Percentiles rank a stretch among this genome's conserved stretches.
Conservation (phyloP, 148 eudicot genomes). For the Persicaria tinctoria region DNA sequence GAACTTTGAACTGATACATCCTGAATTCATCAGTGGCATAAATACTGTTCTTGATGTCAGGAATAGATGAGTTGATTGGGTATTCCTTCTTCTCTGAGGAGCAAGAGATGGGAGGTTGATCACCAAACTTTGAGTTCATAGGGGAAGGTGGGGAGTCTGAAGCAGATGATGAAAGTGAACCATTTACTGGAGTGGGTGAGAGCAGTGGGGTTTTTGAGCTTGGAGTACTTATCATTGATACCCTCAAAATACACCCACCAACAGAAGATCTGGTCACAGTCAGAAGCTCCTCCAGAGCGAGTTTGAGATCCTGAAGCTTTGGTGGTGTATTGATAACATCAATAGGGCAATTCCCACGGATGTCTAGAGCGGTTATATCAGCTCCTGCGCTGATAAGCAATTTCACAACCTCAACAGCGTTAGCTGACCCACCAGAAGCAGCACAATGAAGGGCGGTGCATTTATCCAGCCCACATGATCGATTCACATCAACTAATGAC, state of each 20-base stretch:
- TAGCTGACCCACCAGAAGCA: conserved; percentile 57
- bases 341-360: conserved; percentile 42
- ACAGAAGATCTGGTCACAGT: conserved; percentile 29
- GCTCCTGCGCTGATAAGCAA: conserved; percentile 63
- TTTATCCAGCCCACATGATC: conserved; percentile 42
- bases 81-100: conserved; percentile 67
- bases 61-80: conserved; percentile 70
- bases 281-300: conserved; percentile 48
- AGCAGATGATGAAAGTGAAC: conserved; percentile 38
- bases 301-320: conserved; percentile 37
- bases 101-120: conserved; percentile 25
- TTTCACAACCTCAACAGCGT: conserved; percentile 51
- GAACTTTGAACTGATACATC: conserved; percentile 75
- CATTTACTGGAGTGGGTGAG: conserved; percentile 50
- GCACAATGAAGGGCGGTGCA: conserved; percentile 80
- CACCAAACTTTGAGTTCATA: conserved; percentile 27
- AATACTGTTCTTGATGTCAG: conserved; percentile 69
- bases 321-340: conserved; percentile 69
- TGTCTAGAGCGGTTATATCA: conserved; percentile 39
- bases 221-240: conserved; percentile 32
- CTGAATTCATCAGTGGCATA: conserved; percentile 77
- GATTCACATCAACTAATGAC: conserved; percentile 49
- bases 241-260: conserved; percentile 26
- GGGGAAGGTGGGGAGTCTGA: conserved; percentile 44
- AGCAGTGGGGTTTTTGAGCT: conserved; percentile 50